These are phyloP conservation scores for Cryptomeria japonica DNA, from an alignment of 75 land plant species.

Conservation along the genomic window DNA sequence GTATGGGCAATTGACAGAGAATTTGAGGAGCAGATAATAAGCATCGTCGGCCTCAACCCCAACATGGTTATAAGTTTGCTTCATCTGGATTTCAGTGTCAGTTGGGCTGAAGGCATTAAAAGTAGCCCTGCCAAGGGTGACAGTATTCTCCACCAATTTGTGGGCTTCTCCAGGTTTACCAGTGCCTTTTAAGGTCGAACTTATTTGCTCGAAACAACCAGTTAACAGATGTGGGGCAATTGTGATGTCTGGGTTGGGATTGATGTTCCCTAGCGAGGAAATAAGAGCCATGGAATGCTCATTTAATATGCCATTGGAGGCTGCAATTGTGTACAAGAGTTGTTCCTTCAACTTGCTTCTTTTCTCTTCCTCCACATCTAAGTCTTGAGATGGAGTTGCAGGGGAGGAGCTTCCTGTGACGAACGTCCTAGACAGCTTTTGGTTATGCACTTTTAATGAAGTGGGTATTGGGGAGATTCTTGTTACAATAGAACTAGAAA, in stretches of 20 bases:
- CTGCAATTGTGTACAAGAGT: background rate
- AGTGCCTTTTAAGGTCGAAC: slow-evolving; percentile 5
- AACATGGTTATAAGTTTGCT: slow-evolving; percentile 22
- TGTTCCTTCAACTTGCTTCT: slow-evolving; percentile 9
- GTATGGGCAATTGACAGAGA: background rate
- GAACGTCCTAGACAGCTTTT: background rate
- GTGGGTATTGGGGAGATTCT: background rate
- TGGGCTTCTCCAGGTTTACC: slow-evolving; percentile 13
- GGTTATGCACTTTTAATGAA: background rate
- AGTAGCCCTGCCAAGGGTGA: slow-evolving; percentile 26
- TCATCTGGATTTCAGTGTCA: slow-evolving; percentile 13
- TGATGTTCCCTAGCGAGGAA: slow-evolving; percentile 16
- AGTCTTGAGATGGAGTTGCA: background rate
- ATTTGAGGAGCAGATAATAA: slow-evolving; percentile 14
- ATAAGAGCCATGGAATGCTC: slow-evolving; percentile 21
- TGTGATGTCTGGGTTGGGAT: slow-evolving; percentile 17
- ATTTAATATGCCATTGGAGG: slow-evolving; percentile 12
- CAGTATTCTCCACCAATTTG: background rate
- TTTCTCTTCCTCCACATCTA: background rate
- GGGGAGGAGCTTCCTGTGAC: background rate
- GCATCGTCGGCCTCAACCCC: slow-evolving; percentile 11
- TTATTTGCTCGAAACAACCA: slow-evolving; percentile 15
- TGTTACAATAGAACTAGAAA: background rate
- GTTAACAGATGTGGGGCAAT: slow-evolving; percentile 11
- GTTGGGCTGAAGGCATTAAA: slow-evolving; percentile 27